A percentile compares a stretch with the other conserved stretches of the same genome.
These are phyloP conservation scores for Gossypium herbaceum DNA, from an alignment of 345 rosid genomes.

Conservation along the genomic window DNA sequence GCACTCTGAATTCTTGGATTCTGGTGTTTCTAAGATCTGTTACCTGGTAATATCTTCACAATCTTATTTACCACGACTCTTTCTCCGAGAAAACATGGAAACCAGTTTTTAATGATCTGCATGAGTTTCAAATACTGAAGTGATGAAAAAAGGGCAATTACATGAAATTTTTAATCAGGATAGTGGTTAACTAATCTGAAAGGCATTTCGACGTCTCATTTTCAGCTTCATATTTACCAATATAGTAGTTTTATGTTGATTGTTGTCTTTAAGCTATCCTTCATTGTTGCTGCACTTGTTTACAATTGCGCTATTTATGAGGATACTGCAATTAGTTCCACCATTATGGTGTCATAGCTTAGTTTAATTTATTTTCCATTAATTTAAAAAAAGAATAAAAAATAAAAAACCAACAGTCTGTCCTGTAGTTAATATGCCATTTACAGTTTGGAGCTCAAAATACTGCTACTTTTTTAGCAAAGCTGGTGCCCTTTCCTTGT, in stretches of 20 bases:
- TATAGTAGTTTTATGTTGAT: background rate
- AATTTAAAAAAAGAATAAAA: background rate
- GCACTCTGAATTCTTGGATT: no score
- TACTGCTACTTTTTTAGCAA: background rate
- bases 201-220: background rate
- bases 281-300: background rate
- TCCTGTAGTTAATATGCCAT: background rate
- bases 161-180: background rate
- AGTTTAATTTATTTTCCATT: background rate
- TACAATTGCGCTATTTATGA: background rate
- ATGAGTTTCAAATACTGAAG: background rate
- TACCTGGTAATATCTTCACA: background rate
- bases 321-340: conserved; percentile 1
- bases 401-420: background rate
- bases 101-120: background rate
- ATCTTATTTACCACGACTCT: background rate
- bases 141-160: background rate
- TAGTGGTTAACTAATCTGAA: background rate
- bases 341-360: background rate
- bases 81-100: background rate
- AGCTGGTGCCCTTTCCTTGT: conserved; percentile 11
- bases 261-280: background rate
- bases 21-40: background rate
- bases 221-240: background rate
- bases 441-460: background rate